A percentile compares a stretch with the other conserved stretches of the same genome.
Conservation (phyloP, 805 yeast genomes). For the Komagataella kurtzmanii region DNA sequence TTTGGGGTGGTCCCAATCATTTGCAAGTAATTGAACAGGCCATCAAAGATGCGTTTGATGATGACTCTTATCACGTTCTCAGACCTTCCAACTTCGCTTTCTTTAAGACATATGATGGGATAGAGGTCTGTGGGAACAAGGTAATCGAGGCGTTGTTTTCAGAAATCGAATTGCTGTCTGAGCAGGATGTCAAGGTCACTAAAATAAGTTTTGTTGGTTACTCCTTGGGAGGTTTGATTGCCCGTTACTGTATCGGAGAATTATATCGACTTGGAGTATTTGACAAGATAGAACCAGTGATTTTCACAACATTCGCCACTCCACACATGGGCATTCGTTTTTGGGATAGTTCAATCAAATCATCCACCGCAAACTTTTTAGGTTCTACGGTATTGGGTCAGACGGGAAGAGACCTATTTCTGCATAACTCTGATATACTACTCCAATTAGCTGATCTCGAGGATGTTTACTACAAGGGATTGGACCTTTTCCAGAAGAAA, state of each 20-base stretch:
- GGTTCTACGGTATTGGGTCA: conserved; percentile 47
- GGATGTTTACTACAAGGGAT: conserved; percentile 37
- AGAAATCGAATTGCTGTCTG: conserved; percentile 23
- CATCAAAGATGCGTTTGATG: conserved; percentile 22
- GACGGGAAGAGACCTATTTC: conserved; percentile 67
- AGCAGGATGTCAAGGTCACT: conserved; percentile 19
- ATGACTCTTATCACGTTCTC: conserved; percentile 27
- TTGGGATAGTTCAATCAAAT: conserved; percentile 21
- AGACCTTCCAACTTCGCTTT: conserved; percentile 52
- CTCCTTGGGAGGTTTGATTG: conserved; percentile 78
- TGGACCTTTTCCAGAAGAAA: conserved; percentile 41
- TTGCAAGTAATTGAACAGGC: conserved; percentile 31
- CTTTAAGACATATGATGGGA: conserved; percentile 76
- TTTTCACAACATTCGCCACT: conserved; percentile 62
- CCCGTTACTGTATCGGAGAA: conserved; percentile 60
- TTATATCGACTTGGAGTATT: conserved; percentile 35
- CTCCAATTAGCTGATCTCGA: conserved; percentile 38
- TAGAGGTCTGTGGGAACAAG: conserved; percentile 57
- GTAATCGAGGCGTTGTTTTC: conserved; percentile 51
- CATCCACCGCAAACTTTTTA: conserved; percentile 28
- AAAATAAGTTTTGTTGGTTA: conserved; percentile 75
- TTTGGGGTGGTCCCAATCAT: conserved; percentile 59
- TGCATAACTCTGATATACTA: conserved; percentile 32
- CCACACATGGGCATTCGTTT: conserved; percentile 59
- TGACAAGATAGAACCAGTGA: conserved; percentile 42